These are phyloP conservation scores for Trichosanthes cucumerina DNA, from an alignment of 306 rosid genomes.

Conservation along the genomic window DNA sequence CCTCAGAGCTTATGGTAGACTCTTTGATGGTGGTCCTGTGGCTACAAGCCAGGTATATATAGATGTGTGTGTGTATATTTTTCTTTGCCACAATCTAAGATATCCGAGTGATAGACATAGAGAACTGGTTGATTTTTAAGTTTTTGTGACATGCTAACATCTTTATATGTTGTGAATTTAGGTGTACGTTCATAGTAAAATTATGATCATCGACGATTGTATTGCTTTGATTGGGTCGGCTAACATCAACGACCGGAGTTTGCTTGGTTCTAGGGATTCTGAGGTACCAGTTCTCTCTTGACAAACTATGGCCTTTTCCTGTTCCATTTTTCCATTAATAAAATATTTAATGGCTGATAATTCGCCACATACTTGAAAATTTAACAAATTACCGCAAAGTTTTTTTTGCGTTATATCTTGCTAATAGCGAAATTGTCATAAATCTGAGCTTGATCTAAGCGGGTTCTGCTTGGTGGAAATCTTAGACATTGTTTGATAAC, in stretches of 20 bases:
- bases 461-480: not conserved
- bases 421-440: not conserved
- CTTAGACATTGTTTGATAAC: too few species aligned
- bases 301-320: not conserved
- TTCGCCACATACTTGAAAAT: not conserved
- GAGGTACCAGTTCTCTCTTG: conserved; percentile 47
- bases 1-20: conserved; percentile 78
- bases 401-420: not conserved
- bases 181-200: conserved; percentile 97
- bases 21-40: conserved; percentile 71
- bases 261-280: conserved; percentile 94
- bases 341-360: not conserved
- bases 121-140: not conserved
- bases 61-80: not conserved
- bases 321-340: not conserved
- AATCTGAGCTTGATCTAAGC: not conserved
- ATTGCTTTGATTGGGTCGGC: conserved; percentile 84
- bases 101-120: not conserved
- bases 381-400: not conserved
- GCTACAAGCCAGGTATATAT: conserved; percentile 85
- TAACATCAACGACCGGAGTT: conserved; percentile 93
- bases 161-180: conserved; percentile 22
- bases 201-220: conserved; percentile 85
- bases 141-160: not conserved
- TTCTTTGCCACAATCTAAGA: conserved; percentile 2